These are phyloP conservation scores for Chrysanthemum seticuspe DNA, from an alignment of 129 eudicot genomes.

Conservation along the genomic window DNA sequence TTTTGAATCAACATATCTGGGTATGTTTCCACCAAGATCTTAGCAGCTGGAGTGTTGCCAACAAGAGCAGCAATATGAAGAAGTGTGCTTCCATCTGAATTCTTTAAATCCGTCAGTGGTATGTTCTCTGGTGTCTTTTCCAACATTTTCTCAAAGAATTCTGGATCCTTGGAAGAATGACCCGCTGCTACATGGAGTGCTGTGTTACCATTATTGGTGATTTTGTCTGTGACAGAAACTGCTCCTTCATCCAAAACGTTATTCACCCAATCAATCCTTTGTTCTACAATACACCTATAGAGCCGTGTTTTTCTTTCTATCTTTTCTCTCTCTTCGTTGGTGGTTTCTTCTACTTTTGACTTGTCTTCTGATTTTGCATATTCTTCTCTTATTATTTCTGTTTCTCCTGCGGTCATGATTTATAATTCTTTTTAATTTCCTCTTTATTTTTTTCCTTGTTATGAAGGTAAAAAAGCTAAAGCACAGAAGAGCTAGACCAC, in stretches of 20 bases:
- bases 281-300: no score
- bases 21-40: background rate
- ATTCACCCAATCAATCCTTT: accelerated
- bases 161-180: background rate
- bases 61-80: constrained; percentile 8
- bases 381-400: no score
- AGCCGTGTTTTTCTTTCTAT: no score
- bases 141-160: background rate
- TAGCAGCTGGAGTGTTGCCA: background rate
- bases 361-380: no score
- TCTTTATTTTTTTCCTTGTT: no score
- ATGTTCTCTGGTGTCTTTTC: background rate
- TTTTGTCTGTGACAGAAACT: background rate
- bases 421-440: no score
- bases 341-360: no score
- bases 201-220: constrained; percentile 1
- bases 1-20: background rate
- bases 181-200: background rate
- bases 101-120: background rate
- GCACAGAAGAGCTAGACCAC: no score
- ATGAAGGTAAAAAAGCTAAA: no score
- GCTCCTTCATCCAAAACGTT: background rate
- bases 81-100: constrained; percentile 1
- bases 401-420: no score
- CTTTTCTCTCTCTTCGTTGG: no score